Conservation (phyloP, 225 moss, liverwort and hornwort genomes). For the Pseudoscleropodium purum region DNA sequence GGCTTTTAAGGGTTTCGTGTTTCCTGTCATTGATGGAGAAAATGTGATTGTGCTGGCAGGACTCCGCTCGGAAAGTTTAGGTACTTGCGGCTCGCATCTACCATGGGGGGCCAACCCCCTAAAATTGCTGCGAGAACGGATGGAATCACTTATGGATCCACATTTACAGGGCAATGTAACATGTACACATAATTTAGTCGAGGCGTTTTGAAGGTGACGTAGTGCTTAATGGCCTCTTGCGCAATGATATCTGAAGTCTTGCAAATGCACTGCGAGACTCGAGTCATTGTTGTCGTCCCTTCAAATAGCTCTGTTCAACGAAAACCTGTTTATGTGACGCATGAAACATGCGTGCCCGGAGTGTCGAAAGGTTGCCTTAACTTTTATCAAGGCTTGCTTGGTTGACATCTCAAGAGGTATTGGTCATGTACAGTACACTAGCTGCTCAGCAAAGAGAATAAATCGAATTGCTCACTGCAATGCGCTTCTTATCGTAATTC, state of each 20-base stretch:
- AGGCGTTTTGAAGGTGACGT: neutral
- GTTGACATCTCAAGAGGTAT: conserved; percentile 8
- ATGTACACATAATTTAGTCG: neutral
- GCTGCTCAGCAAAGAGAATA: neutral
- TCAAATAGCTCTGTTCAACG: neutral
- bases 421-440: neutral
- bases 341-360: neutral
- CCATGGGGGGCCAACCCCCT: neutral
- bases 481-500: neutral
- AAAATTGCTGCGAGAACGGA: conserved; percentile 1
- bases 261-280: neutral
- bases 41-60: neutral
- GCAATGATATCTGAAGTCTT: neutral
- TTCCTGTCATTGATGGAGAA: neutral
- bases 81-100: neutral
- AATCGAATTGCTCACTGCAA: neutral
- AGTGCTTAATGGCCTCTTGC: neutral
- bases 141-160: neutral
- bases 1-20: too few relatives aligned
- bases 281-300: neutral
- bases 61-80: neutral
- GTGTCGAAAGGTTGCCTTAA: neutral
- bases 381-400: neutral
- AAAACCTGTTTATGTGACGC: neutral
- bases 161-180: conserved; percentile 8